A percentile compares a stretch with the other conserved stretches of the same genome.
Evolutionary conservation across 805 yeast genomes (phyloP).

Genomic region (Kregervanrija pseudodelftensis): DNA sequence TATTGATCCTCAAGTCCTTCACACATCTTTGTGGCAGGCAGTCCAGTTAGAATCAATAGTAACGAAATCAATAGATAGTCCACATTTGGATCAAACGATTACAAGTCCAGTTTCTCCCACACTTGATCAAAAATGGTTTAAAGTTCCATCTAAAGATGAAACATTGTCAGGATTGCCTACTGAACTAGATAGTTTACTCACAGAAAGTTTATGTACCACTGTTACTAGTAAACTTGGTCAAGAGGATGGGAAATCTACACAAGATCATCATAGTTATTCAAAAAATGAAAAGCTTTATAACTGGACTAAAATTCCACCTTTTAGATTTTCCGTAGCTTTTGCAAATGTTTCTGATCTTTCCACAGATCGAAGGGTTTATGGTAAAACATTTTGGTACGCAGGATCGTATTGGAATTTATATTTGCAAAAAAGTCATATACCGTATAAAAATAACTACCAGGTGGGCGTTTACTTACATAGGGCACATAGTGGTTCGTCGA

Average conservation of each 20-base stretch:
- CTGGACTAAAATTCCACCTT: constrained; percentile 45
- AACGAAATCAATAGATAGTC: constrained; percentile 21
- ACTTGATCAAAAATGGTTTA: constrained; percentile 28
- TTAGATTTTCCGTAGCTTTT: constrained; percentile 46
- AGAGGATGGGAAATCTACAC: constrained; percentile 23
- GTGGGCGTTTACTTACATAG: constrained; percentile 53
- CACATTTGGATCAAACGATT: constrained; percentile 24
- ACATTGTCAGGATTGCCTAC: constrained; percentile 40
- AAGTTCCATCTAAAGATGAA: constrained; percentile 39
- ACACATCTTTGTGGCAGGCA: constrained; percentile 45
- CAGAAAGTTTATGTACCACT: constrained; percentile 6
- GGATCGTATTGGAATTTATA: constrained; percentile 55
- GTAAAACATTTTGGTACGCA: constrained; percentile 51
- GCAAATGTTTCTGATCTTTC: constrained; percentile 38
- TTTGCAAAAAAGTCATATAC: constrained; percentile 38
- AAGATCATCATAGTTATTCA: constrained; percentile 11
- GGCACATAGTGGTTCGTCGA: constrained; percentile 30
- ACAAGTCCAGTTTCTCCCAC: constrained; percentile 23
- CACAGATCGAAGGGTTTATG: constrained; percentile 41
- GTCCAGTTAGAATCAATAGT: constrained; percentile 35
- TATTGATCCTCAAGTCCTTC: constrained; percentile 32
- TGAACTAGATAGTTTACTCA: constrained; percentile 20
- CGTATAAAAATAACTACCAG: constrained; percentile 36
- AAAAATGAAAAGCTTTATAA: constrained; percentile 19
- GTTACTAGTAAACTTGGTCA: neutral